phyloP scores from a whole-genome alignment of 1,284 basidiomycete genomes.

The Austroboletus olivaceoglutinosus region DNA sequence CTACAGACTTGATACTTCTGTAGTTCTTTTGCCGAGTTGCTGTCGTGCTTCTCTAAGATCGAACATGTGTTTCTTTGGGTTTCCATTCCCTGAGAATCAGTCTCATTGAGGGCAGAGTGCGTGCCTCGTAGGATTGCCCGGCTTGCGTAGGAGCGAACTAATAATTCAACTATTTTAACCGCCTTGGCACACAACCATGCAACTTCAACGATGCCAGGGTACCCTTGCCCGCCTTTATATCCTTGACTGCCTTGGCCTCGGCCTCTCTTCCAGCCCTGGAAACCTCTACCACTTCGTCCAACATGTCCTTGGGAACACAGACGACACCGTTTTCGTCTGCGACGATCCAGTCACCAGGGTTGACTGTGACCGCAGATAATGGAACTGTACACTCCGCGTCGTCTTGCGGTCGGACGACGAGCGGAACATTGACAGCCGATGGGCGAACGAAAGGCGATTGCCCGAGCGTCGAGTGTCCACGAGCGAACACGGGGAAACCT shows the following conservation, averaged over 20 bases:
- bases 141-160: no score
- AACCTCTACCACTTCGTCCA: conserved; percentile 58
- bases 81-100: no score
- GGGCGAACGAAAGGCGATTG: conserved; percentile 87
- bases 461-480: conserved; percentile 83
- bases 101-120: no score
- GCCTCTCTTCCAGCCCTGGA: conserved; percentile 62
- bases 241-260: conserved; percentile 74
- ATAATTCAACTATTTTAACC: no score
- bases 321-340: conserved; percentile 92
- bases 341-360: conserved; percentile 83
- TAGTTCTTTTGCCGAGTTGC: no score
- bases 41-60: no score
- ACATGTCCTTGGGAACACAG: conserved; percentile 62
- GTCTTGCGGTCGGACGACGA: conserved; percentile 56
- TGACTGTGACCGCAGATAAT: conserved; percentile 59
- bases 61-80: no score
- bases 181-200: no score
- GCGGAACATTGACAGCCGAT: conserved; percentile 71
- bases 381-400: conserved; percentile 24
- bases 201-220: conserved; percentile 76
- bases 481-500: conserved; percentile 75
- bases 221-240: conserved; percentile 73
- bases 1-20: no score
- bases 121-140: no score